phyloP scores from a whole-genome alignment of 2,329 filamentous ascomycete species.

The Aurifilum marmelostoma region DNA sequence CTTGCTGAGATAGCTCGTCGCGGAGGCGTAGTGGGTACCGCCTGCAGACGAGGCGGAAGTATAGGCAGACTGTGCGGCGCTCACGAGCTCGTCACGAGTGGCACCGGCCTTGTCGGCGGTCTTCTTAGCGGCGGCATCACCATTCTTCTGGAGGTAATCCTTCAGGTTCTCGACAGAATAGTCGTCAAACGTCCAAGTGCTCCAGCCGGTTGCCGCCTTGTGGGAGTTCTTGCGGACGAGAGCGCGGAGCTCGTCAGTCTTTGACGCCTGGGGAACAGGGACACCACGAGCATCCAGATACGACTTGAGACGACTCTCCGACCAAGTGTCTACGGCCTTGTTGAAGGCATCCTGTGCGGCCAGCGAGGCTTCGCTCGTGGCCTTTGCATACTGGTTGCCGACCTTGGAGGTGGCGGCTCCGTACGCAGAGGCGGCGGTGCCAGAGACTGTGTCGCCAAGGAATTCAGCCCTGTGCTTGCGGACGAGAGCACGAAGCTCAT shows the following conservation, averaged over 20 bases:
- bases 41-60: conserved; percentile 61
- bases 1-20: conserved; percentile 70
- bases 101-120: conserved; percentile 64
- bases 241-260: conserved; percentile 73
- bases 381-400: conserved; percentile 75
- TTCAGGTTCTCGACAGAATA: conserved; percentile 73
- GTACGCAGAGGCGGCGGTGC: conserved; percentile 61
- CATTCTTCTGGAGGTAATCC: conserved; percentile 56
- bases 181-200: conserved; percentile 79
- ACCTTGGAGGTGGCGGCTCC: conserved; percentile 76
- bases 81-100: conserved; percentile 73
- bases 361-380: conserved; percentile 68
- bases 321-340: conserved; percentile 65
- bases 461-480: conserved; percentile 82
- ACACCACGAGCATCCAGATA: conserved; percentile 78
- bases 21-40: conserved; percentile 64
- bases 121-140: conserved; percentile 60
- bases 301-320: conserved; percentile 75
- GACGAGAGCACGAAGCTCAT: conserved; percentile 86
- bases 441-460: conserved; percentile 65
- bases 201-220: conserved; percentile 69
- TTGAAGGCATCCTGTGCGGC: conserved; percentile 71
- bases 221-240: conserved; percentile 74
- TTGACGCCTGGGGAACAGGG: conserved; percentile 72
- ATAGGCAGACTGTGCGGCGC: conserved; percentile 65